These are phyloP conservation scores for Hypomyces perniciosus DNA, from an alignment of 2,329 filamentous ascomycete species.

Conservation along the genomic window DNA sequence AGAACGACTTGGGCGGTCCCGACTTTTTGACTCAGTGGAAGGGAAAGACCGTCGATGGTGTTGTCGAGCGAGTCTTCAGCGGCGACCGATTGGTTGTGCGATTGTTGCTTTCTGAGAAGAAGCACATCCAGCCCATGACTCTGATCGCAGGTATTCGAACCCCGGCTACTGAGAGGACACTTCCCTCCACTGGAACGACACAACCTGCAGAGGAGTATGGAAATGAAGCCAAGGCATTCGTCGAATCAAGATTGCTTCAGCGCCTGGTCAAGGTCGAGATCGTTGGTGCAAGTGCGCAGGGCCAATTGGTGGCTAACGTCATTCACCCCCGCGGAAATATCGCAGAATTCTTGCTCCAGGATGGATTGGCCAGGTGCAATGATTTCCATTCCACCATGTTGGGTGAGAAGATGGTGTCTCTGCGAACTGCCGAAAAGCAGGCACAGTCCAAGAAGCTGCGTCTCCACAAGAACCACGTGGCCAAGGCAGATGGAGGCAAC, in stretches of 20 bases:
- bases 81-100: constrained; percentile 86
- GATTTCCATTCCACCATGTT: constrained; percentile 94
- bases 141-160: constrained; percentile 84
- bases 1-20: constrained; percentile 73
- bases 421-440: constrained; percentile 79
- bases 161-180: constrained; percentile 80
- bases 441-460: constrained; percentile 73
- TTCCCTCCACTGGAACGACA: constrained; percentile 69
- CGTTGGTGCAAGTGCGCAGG: constrained; percentile 82
- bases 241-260: constrained; percentile 80
- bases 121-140: constrained; percentile 84
- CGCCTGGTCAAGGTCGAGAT: constrained; percentile 77
- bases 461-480: constrained; percentile 74
- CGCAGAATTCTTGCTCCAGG: constrained; percentile 81
- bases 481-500: constrained; percentile 60
- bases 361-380: constrained; percentile 84
- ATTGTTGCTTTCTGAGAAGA: constrained; percentile 70
- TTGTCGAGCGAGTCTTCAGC: constrained; percentile 86
- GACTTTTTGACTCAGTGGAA: constrained; percentile 81
- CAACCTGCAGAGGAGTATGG: constrained; percentile 85
- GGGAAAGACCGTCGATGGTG: constrained; percentile 73
- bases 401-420: constrained; percentile 76
- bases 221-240: constrained; percentile 81
- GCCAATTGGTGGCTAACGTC: constrained; percentile 81
- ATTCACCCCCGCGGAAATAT: constrained; percentile 90